Conservation (phyloP, 768 basidiomycete species). For the Tricholoma matsutake region DNA sequence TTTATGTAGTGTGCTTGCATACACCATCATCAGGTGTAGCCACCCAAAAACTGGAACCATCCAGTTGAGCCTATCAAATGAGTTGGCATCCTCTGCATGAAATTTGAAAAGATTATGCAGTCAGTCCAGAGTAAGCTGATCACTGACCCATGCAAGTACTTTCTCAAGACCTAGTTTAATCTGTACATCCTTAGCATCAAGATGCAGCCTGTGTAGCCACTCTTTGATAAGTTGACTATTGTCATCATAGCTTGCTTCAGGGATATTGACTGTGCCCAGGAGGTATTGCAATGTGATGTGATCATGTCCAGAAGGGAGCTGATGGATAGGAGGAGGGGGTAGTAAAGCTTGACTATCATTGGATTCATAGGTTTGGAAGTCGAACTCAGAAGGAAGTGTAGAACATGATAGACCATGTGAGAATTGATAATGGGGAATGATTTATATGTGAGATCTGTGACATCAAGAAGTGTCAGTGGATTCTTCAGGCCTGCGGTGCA, state of each 20-base stretch:
- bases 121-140: conserved; percentile 36
- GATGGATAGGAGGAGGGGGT: conserved; percentile 17
- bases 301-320: conserved; percentile 25
- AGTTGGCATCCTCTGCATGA: conserved; percentile 34
- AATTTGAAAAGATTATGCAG: conserved; percentile 35
- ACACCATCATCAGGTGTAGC: conserved; percentile 41
- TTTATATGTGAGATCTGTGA: conserved; percentile 15
- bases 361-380: conserved; percentile 22
- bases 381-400: conserved; percentile 31
- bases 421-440: conserved; percentile 11
- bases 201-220: conserved; percentile 29
- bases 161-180: too few relatives aligned
- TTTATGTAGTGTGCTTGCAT: conserved; percentile 36
- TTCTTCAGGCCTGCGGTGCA: conserved; percentile 18
- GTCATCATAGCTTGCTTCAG: conserved; percentile 41
- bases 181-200: conserved; percentile 16
- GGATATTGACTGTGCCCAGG: conserved; percentile 31
- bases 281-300: conserved; percentile 31
- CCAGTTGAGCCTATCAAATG: conserved; percentile 36
- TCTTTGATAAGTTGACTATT: conserved; percentile 25
- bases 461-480: conserved; percentile 21
- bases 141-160: conserved; percentile 35
- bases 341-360: conserved; percentile 14
- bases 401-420: conserved; percentile 17
- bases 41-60: conserved; percentile 32